These are phyloP conservation scores for Phytopythium montanum DNA, from an alignment of 352 stramenopile species.

Conservation along the genomic window DNA sequence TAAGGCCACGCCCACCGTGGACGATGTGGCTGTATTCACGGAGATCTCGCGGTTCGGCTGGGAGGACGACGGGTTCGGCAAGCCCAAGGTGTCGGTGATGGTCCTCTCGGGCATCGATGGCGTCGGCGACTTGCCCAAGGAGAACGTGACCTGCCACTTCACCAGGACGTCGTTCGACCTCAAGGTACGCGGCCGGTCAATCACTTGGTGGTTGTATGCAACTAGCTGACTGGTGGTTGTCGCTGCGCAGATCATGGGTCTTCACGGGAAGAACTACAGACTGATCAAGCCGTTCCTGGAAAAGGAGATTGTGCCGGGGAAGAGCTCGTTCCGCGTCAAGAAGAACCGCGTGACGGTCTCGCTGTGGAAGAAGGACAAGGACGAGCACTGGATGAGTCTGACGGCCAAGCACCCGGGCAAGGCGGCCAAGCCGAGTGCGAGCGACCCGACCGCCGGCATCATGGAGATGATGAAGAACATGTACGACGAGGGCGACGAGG, in stretches of 20 bases:
- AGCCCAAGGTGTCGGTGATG: slow-evolving; percentile 79
- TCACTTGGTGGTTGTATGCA: not conserved
- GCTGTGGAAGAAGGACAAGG: slow-evolving; percentile 72
- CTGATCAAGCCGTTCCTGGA: slow-evolving; percentile 76
- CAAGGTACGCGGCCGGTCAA: slow-evolving; percentile 32
- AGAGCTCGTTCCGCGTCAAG: slow-evolving; percentile 79
- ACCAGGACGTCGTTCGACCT: slow-evolving; percentile 80
- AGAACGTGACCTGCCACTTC: slow-evolving; percentile 73
- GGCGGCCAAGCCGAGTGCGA: slow-evolving; percentile 34
- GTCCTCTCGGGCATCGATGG: slow-evolving; percentile 82
- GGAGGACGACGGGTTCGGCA: slow-evolving; percentile 88
- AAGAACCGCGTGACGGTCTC: slow-evolving; percentile 85
- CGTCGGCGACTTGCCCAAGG: slow-evolving; percentile 65
- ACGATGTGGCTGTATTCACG: slow-evolving; percentile 64
- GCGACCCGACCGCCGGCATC: slow-evolving; percentile 74
- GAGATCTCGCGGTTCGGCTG: slow-evolving; percentile 85
- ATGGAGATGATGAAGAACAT: slow-evolving; percentile 94
- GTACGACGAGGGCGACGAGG: slow-evolving; percentile 85
- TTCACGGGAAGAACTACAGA: slow-evolving; percentile 74
- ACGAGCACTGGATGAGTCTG: slow-evolving; percentile 78
- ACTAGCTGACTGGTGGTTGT: not conserved
- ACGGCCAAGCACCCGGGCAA: slow-evolving; percentile 80
- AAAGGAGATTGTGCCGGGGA: slow-evolving; percentile 74
- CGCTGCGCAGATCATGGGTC: slow-evolving; percentile 41
- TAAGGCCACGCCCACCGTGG: slow-evolving; percentile 8